These are phyloP conservation scores for Tubosaeta sp. DNA, from an alignment of 768 basidiomycete species.

Conservation along the genomic window DNA sequence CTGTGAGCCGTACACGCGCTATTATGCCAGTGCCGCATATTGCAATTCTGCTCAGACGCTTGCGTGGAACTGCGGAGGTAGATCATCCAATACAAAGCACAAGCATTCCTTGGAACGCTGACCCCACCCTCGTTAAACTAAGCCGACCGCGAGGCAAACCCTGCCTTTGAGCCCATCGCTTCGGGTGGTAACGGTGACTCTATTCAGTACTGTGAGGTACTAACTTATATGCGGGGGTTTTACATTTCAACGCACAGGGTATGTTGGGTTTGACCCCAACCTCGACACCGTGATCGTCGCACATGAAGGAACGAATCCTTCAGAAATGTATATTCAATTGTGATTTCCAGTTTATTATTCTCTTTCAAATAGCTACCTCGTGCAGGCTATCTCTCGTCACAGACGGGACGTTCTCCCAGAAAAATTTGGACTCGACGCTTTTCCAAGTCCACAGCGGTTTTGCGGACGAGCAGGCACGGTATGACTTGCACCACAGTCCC, in stretches of 20 bases:
- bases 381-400: conserved; percentile 36
- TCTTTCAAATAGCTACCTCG: not conserved
- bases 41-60: conserved; percentile 41
- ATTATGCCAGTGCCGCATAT: conserved; percentile 49
- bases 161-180: conserved; percentile 42
- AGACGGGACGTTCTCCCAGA: conserved; percentile 38
- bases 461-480: conserved; percentile 41
- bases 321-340: conserved; percentile 20
- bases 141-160: conserved; percentile 46
- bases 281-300: conserved; percentile 34
- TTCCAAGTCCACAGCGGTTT: conserved; percentile 56
- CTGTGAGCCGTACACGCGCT: no score
- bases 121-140: not conserved
- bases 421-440: conserved; percentile 33
- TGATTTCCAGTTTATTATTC: not conserved
- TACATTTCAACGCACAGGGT: conserved; percentile 35
- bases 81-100: conserved; percentile 14
- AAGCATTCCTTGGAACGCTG: not conserved
- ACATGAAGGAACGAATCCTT: conserved; percentile 35
- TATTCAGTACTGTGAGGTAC: conserved; percentile 39
- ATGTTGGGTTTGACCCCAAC: conserved; percentile 46
- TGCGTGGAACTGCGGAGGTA: conserved; percentile 55
- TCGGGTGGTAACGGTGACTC: conserved; percentile 43
- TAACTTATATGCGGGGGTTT: not conserved
- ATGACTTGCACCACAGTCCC: conserved; percentile 8